These are phyloP conservation scores for Aureobasidium sp. DNA, from an alignment of 2,329 filamentous ascomycete species.

Conservation along the genomic window DNA sequence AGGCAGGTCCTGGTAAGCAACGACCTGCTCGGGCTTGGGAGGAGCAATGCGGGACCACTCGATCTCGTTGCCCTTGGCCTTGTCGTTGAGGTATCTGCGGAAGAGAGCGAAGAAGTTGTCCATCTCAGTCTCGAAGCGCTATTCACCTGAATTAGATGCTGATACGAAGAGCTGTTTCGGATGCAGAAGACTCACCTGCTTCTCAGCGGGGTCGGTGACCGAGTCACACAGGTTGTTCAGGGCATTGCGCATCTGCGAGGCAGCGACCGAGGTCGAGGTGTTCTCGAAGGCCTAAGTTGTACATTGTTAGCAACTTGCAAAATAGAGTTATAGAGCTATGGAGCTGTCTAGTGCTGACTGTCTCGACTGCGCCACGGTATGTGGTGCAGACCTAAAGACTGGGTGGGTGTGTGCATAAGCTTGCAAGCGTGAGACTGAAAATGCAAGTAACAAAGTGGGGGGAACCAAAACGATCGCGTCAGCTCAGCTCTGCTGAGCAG, in stretches of 20 bases:
- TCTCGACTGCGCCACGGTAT: background rate
- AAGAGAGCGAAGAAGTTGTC: slow-evolving; percentile 99
- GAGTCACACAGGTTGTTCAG: slow-evolving; percentile 88
- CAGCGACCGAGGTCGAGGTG: slow-evolving; percentile 95
- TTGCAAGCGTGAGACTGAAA: background rate
- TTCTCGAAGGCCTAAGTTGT: slow-evolving; percentile 84
- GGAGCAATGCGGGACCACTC: slow-evolving; percentile 97
- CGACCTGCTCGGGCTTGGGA: slow-evolving; percentile 86
- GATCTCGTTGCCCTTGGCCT: slow-evolving; percentile 93
- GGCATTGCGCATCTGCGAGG: slow-evolving; percentile 97
- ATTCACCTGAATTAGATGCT: slow-evolving; percentile 4
- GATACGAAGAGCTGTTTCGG: slow-evolving; percentile 19
- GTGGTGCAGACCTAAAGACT: background rate
- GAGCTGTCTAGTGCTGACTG: background rate
- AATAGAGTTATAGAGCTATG: too few species aligned
- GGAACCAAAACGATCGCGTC: background rate
- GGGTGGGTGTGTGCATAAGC: background rate
- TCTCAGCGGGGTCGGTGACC: slow-evolving; percentile 67
- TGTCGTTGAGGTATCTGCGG: slow-evolving; percentile 96
- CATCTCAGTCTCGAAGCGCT: slow-evolving; percentile 97
- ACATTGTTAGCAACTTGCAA: background rate
- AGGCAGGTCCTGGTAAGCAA: slow-evolving; percentile 85
- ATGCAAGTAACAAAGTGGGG: background rate
- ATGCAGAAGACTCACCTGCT: slow-evolving; percentile 57
- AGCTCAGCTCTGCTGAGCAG: background rate